These are phyloP conservation scores for Filobasidium wieringae DNA, from an alignment of 768 basidiomycete species.

Conservation along the genomic window DNA sequence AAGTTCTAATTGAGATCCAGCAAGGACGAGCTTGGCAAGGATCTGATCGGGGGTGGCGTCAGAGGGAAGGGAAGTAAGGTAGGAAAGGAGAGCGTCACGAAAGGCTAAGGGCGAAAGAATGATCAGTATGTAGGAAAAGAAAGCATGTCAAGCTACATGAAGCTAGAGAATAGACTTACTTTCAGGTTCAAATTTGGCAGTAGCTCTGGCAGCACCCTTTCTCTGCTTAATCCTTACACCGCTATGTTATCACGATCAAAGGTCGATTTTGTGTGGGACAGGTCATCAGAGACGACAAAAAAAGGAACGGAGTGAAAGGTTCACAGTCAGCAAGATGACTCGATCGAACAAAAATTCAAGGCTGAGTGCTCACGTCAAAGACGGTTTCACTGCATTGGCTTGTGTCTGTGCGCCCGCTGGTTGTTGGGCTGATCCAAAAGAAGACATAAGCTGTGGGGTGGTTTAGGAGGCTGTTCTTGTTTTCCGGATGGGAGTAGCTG, in stretches of 20 bases:
- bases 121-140: background rate
- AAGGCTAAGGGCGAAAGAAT: constrained; percentile 20
- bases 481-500: background rate
- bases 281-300: background rate
- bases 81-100: constrained; percentile 34
- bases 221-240: constrained; percentile 39
- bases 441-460: constrained; percentile 3
- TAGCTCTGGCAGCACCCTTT: constrained; percentile 35
- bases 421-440: background rate
- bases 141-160: background rate
- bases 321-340: background rate
- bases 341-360: background rate
- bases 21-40: constrained; percentile 56
- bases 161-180: constrained; percentile 18
- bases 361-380: background rate
- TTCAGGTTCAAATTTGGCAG: constrained; percentile 38
- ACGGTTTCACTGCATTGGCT: constrained; percentile 3
- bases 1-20: constrained; percentile 83
- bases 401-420: background rate
- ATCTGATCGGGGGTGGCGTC: constrained; percentile 28
- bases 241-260: background rate
- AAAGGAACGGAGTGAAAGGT: background rate
- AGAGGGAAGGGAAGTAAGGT: constrained; percentile 32
- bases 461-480: background rate
- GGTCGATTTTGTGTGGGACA: too few relatives aligned